A percentile compares a stretch with the other conserved stretches of the same genome.
Conservation (phyloP, 2,329 filamentous ascomycete species). For the Calonectria pteridis region DNA sequence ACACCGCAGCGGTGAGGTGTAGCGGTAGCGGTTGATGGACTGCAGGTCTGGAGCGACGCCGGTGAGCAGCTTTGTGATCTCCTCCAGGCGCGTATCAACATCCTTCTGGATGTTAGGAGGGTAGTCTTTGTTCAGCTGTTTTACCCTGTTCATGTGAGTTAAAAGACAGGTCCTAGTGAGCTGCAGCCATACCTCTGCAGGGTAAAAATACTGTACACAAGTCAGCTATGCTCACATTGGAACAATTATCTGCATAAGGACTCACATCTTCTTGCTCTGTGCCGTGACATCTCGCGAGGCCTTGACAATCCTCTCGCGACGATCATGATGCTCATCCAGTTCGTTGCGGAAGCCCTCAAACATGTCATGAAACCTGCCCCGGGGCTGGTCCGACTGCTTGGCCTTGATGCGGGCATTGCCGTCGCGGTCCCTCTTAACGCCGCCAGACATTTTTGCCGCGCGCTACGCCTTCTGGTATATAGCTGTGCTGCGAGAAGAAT, state of each 20-base stretch:
- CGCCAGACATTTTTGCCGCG: conserved; percentile 49
- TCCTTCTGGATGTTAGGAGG: conserved; percentile 78
- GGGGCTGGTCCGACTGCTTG: conserved; percentile 48
- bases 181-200: conserved; percentile 51
- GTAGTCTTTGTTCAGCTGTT: conserved; percentile 71
- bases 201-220: conserved; percentile 50
- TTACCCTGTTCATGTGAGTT: conserved; percentile 65
- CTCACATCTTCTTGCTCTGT: conserved; percentile 95
- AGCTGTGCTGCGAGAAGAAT: conserved; percentile 11
- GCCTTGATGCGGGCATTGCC: conserved; percentile 61
- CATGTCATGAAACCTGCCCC: conserved; percentile 73
- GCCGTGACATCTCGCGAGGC: conserved; percentile 93
- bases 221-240: conserved; percentile 11
- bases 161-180: neutral
- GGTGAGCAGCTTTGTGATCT: conserved; percentile 78
- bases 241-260: neutral
- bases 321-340: conserved; percentile 94
- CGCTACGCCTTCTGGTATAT: conserved; percentile 23
- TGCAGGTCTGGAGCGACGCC: conserved; percentile 79
- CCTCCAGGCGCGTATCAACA: conserved; percentile 75
- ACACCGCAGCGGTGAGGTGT: conserved; percentile 82
- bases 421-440: conserved; percentile 66
- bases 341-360: conserved; percentile 89
- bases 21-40: conserved; percentile 85
- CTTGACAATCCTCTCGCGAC: conserved; percentile 90